phyloP scores from a whole-genome alignment of 192 early-diverging fungal genomes.

The Coemansia sp. region DNA sequence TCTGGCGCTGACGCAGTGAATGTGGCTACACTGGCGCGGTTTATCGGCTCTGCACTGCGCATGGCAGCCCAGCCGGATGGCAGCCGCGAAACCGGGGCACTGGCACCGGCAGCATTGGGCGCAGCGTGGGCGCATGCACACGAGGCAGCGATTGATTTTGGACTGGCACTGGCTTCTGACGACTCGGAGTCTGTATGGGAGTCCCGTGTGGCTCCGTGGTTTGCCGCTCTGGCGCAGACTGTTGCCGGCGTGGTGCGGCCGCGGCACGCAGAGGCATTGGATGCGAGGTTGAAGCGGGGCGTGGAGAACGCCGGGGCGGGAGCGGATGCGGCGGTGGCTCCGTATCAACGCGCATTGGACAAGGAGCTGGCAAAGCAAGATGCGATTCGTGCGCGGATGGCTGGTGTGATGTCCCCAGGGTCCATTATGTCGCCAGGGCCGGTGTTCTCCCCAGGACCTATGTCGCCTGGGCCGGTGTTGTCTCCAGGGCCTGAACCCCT shows the following conservation, averaged over 20 bases:
- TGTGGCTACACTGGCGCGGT: constrained; percentile 36
- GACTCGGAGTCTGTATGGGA: constrained; percentile 23
- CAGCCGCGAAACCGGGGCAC: background rate
- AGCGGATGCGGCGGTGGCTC: constrained; percentile 18
- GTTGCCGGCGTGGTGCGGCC: constrained; percentile 43
- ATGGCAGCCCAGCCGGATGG: constrained; percentile 2
- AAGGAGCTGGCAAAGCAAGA: constrained; percentile 40
- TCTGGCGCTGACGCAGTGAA: constrained; percentile 23
- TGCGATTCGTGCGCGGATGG: constrained; percentile 48
- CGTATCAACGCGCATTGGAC: constrained; percentile 44
- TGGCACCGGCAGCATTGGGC: constrained; percentile 38
- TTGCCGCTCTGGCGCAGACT: constrained; percentile 44
- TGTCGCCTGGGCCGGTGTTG: background rate
- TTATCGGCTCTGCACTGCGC: constrained; percentile 27
- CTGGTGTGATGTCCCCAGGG: constrained; percentile 10
- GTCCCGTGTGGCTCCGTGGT: constrained; percentile 32
- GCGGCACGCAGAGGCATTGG: constrained; percentile 42
- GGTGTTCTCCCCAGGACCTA: background rate
- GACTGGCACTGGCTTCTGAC: constrained; percentile 9
- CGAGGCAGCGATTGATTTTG: constrained; percentile 25
- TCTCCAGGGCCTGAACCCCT: background rate
- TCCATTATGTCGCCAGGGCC: constrained; percentile 10
- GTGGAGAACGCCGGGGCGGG: constrained; percentile 6
- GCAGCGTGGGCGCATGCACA: constrained; percentile 33
- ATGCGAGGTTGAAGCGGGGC: constrained; percentile 6